A percentile compares a stretch with the other conserved stretches of the same genome.
phyloP scores from a whole-genome alignment of 345 rosid species.

The Citrus trifoliata region DNA sequence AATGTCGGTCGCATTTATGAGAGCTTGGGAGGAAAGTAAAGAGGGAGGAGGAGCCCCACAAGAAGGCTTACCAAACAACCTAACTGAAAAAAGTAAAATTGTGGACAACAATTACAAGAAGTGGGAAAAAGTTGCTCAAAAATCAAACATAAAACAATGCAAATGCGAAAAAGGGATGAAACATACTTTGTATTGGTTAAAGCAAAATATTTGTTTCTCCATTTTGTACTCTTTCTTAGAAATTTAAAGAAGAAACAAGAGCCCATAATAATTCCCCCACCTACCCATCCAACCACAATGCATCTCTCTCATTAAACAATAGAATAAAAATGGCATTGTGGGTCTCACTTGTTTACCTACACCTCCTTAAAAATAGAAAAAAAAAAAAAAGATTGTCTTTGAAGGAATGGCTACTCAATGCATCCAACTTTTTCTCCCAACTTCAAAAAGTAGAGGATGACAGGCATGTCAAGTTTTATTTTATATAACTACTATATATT shows the following conservation, averaged over 20 bases:
- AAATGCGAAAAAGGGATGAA: neutral
- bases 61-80: neutral
- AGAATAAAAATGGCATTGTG: neutral
- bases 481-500: neutral
- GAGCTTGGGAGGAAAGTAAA: neutral
- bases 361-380: constrained; percentile 20
- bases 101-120: neutral
- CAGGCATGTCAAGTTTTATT: constrained; percentile 9
- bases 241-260: neutral
- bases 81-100: neutral
- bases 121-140: neutral
- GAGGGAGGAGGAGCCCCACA: neutral
- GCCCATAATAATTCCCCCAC: neutral
- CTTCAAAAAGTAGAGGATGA: constrained; percentile 18
- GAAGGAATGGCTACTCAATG: constrained; percentile 7
- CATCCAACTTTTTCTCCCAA: constrained; percentile 7
- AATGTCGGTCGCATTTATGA: neutral
- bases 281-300: neutral
- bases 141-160: neutral
- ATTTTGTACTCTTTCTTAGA: constrained; percentile 7
- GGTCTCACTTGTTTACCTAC: constrained; percentile 20
- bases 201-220: neutral
- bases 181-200: neutral
- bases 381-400: constrained; percentile 20
- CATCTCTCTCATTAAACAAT: neutral